These are phyloP conservation scores for Cantharellus cinnabarinus DNA, from an alignment of 768 basidiomycete species.

Conservation along the genomic window DNA sequence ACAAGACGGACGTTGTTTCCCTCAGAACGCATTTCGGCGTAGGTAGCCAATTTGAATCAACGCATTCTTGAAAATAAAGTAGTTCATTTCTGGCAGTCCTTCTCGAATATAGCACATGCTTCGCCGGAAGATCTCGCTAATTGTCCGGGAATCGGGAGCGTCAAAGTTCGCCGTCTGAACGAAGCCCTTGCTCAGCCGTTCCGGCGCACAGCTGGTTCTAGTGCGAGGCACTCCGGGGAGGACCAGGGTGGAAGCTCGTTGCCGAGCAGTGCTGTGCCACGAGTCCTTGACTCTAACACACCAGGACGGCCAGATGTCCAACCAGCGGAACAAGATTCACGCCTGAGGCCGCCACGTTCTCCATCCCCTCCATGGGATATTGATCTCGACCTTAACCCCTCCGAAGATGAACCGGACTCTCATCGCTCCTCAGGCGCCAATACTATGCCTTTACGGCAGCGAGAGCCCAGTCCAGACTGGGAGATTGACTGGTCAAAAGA, in stretches of 20 bases:
- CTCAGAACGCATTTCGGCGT: conserved; percentile 83
- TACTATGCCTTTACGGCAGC: conserved; percentile 4
- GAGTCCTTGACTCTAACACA: neutral
- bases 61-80: neutral
- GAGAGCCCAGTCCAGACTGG: conserved; percentile 43
- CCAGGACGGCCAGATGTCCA: neutral
- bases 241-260: conserved; percentile 1
- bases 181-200: conserved; percentile 86
- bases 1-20: conserved; percentile 94
- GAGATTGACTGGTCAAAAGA: conserved; percentile 34
- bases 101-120: conserved; percentile 58
- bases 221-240: neutral
- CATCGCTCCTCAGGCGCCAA: neutral
- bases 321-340: neutral
- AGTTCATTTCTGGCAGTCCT: conserved; percentile 36
- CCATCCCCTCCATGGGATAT: neutral
- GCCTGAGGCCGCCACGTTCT: neutral
- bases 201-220: conserved; percentile 16
- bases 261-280: neutral
- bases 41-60: conserved; percentile 15
- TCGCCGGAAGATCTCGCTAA: conserved; percentile 53
- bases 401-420: neutral
- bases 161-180: conserved; percentile 78
- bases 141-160: conserved; percentile 83
- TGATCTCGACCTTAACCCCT: neutral